These are phyloP conservation scores for Paraconiothyrium sp. DNA, from an alignment of 2,329 filamentous ascomycete species.

Conservation along the genomic window DNA sequence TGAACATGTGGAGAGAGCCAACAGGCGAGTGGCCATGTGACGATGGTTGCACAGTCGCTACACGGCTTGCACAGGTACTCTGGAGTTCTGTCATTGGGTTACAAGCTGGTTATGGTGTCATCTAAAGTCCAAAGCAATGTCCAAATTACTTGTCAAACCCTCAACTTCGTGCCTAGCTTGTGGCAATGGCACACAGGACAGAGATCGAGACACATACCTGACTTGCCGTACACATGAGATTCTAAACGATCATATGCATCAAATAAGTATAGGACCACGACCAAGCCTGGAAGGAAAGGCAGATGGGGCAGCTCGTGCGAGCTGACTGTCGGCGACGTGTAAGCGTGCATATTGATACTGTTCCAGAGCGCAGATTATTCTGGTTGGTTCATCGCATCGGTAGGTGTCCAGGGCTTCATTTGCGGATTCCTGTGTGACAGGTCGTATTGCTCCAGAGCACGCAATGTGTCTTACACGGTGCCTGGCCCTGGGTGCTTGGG, in stretches of 20 bases:
- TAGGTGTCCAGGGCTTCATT: not conserved
- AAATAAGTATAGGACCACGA: too few relatives aligned
- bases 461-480: not conserved
- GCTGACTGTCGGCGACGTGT: too few relatives aligned
- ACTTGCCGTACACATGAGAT: too few relatives aligned
- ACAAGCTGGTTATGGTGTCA: not conserved
- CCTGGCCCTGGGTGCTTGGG: not conserved
- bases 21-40: conserved; percentile 1
- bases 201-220: not conserved
- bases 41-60: conserved; percentile 7
- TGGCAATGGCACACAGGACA: not conserved
- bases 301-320: too few relatives aligned
- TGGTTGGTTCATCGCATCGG: too few relatives aligned
- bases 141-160: not conserved
- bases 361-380: too few relatives aligned
- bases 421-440: not conserved
- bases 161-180: not conserved
- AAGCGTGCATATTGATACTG: too few relatives aligned
- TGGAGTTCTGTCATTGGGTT: not conserved
- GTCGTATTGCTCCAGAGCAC: not conserved
- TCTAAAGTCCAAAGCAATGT: not conserved
- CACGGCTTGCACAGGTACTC: not conserved
- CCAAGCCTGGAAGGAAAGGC: too few relatives aligned
- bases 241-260: too few relatives aligned
- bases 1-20: conserved; percentile 4